These are phyloP conservation scores for Vinca major DNA, from an alignment of 305 asterid genomes.

Conservation along the genomic window DNA sequence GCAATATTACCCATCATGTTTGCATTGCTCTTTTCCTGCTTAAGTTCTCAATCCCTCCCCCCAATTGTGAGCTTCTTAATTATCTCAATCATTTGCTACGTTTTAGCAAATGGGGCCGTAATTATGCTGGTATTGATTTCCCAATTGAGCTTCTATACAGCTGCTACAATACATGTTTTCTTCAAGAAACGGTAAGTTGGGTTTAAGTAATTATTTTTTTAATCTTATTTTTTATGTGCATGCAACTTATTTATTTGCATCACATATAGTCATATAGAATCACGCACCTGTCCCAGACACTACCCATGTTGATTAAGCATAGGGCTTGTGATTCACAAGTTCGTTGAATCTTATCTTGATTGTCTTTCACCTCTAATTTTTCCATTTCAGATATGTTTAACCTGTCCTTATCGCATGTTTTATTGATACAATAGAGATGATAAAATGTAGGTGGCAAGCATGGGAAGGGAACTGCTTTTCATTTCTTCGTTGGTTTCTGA, in stretches of 20 bases:
- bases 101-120: slow-evolving; percentile 67
- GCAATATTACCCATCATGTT: slow-evolving; percentile 48
- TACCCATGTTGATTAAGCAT: not conserved
- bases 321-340: not conserved
- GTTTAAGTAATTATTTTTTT: not conserved
- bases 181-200: slow-evolving; percentile 68
- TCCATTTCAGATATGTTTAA: not conserved
- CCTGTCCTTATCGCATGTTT: not conserved
- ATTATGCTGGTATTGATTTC: slow-evolving; percentile 53
- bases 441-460: slow-evolving; percentile 59
- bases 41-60: slow-evolving; percentile 47
- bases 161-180: slow-evolving; percentile 52
- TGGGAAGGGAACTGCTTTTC: slow-evolving; percentile 45
- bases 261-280: not conserved
- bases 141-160: slow-evolving; percentile 48
- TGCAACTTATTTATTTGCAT: not conserved
- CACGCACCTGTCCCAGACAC: not conserved
- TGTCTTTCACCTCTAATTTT: not conserved
- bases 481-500: slow-evolving; percentile 38
- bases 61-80: slow-evolving; percentile 46
- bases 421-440: slow-evolving; percentile 22
- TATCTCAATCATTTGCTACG: slow-evolving; percentile 64
- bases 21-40: slow-evolving; percentile 48
- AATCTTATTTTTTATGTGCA: not conserved
- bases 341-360: not conserved